Percentiles rank a stretch among this genome's conserved stretches.
phyloP scores from a whole-genome alignment of 768 basidiomycete genomes.

The Pholiota molesta region DNA sequence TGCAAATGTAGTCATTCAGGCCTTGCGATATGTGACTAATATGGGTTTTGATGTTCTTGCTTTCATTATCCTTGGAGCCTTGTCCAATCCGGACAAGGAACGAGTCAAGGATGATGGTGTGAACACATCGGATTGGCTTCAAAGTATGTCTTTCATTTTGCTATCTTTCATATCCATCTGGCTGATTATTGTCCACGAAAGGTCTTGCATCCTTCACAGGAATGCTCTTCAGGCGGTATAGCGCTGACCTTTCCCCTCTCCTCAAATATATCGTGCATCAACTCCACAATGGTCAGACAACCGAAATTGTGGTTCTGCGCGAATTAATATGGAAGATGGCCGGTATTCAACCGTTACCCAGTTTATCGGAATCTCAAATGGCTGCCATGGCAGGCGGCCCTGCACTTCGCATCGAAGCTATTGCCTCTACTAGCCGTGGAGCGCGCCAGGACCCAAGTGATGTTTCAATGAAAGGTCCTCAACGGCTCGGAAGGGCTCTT shows the following conservation, averaged over 20 bases:
- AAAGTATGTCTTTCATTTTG: conserved; percentile 59
- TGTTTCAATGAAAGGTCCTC: conserved; percentile 63
- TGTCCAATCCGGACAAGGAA: conserved; percentile 80
- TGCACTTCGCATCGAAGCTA: conserved; percentile 82
- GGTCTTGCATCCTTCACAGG: conserved; percentile 94
- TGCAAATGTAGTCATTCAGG: conserved; percentile 87
- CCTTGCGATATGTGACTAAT: conserved; percentile 84
- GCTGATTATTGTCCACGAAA: conserved; percentile 32
- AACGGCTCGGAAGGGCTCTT: conserved; percentile 65
- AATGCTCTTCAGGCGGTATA: conserved; percentile 87
- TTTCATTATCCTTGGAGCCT: conserved; percentile 83
- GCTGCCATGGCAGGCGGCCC: conserved; percentile 91
- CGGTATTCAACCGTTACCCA: conserved; percentile 89
- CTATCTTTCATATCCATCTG: conserved; percentile 1
- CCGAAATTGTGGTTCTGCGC: conserved; percentile 89
- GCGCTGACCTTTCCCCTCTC: conserved; percentile 80
- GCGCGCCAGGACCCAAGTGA: conserved; percentile 71
- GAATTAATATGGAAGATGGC: conserved; percentile 96
- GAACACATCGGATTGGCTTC: conserved; percentile 88
- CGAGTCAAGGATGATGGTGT: conserved; percentile 92
- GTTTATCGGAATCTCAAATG: conserved; percentile 87
- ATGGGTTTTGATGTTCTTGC: conserved; percentile 95
- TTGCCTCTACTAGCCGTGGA: conserved; percentile 79
- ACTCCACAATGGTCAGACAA: conserved; percentile 77
- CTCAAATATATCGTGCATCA: conserved; percentile 93